Conservation (phyloP, 352 stramenopile species). For the Globisporangium paddicum region DNA sequence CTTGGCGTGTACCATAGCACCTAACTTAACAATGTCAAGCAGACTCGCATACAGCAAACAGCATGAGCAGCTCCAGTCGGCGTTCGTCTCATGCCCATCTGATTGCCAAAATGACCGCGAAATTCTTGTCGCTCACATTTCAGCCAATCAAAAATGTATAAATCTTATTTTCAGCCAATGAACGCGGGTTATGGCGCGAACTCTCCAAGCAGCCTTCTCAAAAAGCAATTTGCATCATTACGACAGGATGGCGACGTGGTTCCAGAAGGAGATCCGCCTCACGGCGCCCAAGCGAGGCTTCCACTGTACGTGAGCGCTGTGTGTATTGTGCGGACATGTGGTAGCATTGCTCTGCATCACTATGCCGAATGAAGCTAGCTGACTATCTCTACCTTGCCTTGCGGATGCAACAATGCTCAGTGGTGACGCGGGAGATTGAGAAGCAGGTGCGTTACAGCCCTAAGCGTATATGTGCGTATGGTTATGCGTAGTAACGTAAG, state of each 20-base stretch:
- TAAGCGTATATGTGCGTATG: background rate
- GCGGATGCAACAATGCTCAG: conserved; percentile 16
- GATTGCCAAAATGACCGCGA: no score
- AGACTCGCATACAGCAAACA: background rate
- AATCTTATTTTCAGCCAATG: conserved; percentile 9
- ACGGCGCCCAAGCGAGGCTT: conserved; percentile 77
- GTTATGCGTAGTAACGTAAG: background rate
- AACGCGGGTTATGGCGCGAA: background rate
- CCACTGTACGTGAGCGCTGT: conserved; percentile 41
- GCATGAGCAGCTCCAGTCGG: background rate
- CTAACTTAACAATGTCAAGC: conserved; percentile 5
- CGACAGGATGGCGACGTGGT: conserved; percentile 55
- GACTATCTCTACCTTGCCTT: background rate
- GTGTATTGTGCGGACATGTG: background rate
- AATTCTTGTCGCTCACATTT: no score
- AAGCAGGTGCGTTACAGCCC: conserved; percentile 49
- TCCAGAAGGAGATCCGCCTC: conserved; percentile 86
- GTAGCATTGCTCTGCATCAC: background rate
- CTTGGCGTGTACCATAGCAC: conserved; percentile 7
- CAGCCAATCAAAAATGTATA: no score
- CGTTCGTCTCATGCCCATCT: no score
- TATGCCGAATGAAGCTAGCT: background rate
- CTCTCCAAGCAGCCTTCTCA: background rate
- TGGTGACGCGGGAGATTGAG: conserved; percentile 79
- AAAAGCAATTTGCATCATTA: conserved; percentile 3